Evolutionary conservation across 352 stramenopile species (phyloP).

Genomic region (Poterioochromonas sp.): DNA sequence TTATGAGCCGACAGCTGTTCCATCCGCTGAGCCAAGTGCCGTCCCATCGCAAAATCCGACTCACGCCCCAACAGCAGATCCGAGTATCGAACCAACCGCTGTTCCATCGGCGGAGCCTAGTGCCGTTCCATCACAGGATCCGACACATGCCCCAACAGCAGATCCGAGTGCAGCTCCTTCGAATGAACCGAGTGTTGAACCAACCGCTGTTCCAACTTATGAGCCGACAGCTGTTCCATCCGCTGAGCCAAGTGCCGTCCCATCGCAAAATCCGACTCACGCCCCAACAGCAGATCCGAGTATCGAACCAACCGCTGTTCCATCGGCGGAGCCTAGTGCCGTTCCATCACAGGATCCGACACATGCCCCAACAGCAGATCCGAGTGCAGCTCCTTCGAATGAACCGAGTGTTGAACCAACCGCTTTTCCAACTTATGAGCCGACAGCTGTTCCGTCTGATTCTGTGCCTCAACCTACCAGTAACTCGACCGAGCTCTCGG

Average conservation of each 20-base stretch:
- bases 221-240: not conserved
- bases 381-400: not conserved
- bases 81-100: too few species aligned
- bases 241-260: not conserved
- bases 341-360: not conserved
- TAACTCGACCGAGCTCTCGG: not conserved
- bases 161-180: too few species aligned
- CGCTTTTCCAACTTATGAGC: not conserved
- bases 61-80: too few species aligned
- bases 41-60: too few species aligned
- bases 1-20: too few species aligned
- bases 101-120: too few species aligned
- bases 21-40: too few species aligned
- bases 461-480: not conserved
- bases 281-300: not conserved
- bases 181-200: too few species aligned
- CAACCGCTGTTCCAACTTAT: not conserved
- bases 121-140: too few species aligned
- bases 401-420: not conserved
- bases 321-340: not conserved
- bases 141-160: too few species aligned
- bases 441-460: not conserved
- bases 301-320: not conserved
- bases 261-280: not conserved
- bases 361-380: not conserved